phyloP scores from a whole-genome alignment of 2,329 filamentous ascomycete genomes.

The Pseudomassariella vexata region DNA sequence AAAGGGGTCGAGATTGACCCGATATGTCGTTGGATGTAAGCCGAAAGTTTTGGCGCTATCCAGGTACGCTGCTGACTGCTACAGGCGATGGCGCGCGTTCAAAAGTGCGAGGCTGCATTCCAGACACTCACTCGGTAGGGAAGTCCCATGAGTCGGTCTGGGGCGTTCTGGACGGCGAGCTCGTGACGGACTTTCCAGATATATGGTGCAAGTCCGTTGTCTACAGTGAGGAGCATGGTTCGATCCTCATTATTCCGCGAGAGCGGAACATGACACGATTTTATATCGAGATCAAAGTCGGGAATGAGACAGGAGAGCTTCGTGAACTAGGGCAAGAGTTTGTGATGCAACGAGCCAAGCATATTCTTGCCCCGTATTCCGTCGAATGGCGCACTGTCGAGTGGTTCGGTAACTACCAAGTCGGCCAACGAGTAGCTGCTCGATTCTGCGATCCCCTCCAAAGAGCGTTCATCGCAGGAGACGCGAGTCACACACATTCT shows the following conservation, averaged over 20 bases:
- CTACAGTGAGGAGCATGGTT: slow-evolving; percentile 61
- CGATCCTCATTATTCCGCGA: slow-evolving; percentile 67
- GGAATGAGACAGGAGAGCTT: slow-evolving; percentile 32
- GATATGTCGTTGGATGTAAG: slow-evolving; percentile 68
- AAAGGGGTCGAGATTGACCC: slow-evolving; percentile 41
- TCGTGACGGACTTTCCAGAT: slow-evolving; percentile 69
- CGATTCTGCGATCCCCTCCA: slow-evolving; percentile 58
- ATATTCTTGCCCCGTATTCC: slow-evolving; percentile 53
- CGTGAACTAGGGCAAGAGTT: slow-evolving; percentile 53
- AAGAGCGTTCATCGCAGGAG: slow-evolving; percentile 60
- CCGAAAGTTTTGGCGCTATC: too few relatives aligned
- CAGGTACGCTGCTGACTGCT: too few relatives aligned
- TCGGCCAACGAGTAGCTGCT: slow-evolving; percentile 65
- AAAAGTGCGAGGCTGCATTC: slow-evolving; percentile 60
- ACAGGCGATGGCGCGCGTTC: slow-evolving; percentile 70
- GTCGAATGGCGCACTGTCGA: slow-evolving; percentile 54
- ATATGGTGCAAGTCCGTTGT: slow-evolving; percentile 70
- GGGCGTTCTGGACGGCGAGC: slow-evolving; percentile 66
- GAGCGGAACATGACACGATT: slow-evolving; percentile 67
- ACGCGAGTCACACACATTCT: slow-evolving; percentile 58
- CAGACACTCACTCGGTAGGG: too few relatives aligned
- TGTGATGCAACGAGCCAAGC: slow-evolving; percentile 61
- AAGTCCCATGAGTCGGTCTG: too few relatives aligned
- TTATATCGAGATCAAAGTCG: slow-evolving; percentile 54
- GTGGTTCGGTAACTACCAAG: slow-evolving; percentile 70